Base-by-base conservation (phyloP, 2,329 filamentous ascomycete species). In the Bipolaris zeicola region DNA sequence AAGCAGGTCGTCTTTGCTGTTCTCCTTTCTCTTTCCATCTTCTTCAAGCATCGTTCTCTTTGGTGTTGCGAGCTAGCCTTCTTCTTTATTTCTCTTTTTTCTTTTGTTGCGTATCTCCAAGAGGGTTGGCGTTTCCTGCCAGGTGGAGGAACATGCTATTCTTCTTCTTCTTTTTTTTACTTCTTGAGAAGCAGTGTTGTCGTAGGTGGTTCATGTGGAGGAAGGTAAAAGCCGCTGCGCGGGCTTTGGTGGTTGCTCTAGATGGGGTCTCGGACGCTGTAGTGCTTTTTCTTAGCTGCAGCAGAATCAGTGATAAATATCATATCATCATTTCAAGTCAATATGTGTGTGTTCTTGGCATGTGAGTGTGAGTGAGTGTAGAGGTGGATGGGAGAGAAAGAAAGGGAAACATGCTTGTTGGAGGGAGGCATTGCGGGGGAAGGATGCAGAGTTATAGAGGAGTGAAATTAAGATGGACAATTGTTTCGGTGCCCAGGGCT, bases 171-270 rank as follows among this genome's bases (percentile, higher is more conserved):
- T 64, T 46, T 22, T 34, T 34, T 18, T 61, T 44, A 50, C 36
- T 22, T 28, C 20, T 18, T 61, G 46, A 50, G 58, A 57, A 55
- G 62, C 57, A 61, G 54, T 64, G 61, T 58, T 62, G 61, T 57
- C 63, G 58, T 63, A 59, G 65, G 62, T 46, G 58, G 64, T 63
- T 63, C 59, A 55, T 52, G 47, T 56, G 55, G 58, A 47, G 52
- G 57, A 31, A 28, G 26, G 26, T 10, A 28, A 55, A 57, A 69
- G 64, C 70, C 71, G 71, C 71, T 73, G 71, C 58, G 70, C 71
- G 71, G 67, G 69, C 69, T 68, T 61, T 56, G 60, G 62, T 54
- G 65, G 39, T 49, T 49, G 55, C 44, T 73, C 68, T 70, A 60
- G 50, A 58, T 64, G 60, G 54, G 62, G 58, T 66, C 63, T 68